Evolutionary conservation across 2,329 filamentous ascomycete species (phyloP), one percentile per base, ranked within the genome.

Genomic region (Aspergillus neotritici): DNA sequence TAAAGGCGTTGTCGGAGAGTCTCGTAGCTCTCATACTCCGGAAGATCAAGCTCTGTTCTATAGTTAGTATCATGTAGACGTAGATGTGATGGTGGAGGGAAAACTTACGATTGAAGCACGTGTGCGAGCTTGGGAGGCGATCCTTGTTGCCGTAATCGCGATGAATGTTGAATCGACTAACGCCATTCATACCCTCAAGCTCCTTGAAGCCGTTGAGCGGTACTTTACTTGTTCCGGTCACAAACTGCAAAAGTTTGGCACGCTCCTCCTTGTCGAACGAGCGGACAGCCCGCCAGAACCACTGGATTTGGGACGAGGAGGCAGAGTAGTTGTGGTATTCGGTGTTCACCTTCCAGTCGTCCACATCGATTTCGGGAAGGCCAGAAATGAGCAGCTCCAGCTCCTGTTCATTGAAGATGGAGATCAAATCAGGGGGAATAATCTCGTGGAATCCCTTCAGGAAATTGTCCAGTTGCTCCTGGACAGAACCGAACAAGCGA

Each of bases 181-280:
- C 84, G 31, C 93, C 93, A 62, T 98, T 97, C 93, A 98, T 98
- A 54, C 93, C 94, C 72, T 98, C 94, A 5, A 98, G 79, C 68
- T 98, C 93, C 72, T 95, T 96, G 78, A 98, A 98, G 10, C 93
- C 93, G 57, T 98, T 98, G 38, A 98, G 81, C 31, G 93, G 93
- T 36, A 98, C 94, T 71, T 98, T 98, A 66, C 87, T 94, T 13
- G 94, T 98, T 64, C 93, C 93, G 1, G 94, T 98, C 54, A 98
- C 93, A 65, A 98, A 98, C 62, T 98, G 93, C 34, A 98, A 78
- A 50, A 98, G 74, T 70, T 98, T 98, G 57, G 93, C 93, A 48
- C 88, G 87, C 71, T 98, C 94, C 72, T 98, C 94, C 72, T 97
- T 97, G 73, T 97, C 94, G 62, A 96, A 98, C 4, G 90, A 95